These are phyloP conservation scores for Dipteronia sinensis DNA, from an alignment of 345 rosid species.

Conservation along the genomic window DNA sequence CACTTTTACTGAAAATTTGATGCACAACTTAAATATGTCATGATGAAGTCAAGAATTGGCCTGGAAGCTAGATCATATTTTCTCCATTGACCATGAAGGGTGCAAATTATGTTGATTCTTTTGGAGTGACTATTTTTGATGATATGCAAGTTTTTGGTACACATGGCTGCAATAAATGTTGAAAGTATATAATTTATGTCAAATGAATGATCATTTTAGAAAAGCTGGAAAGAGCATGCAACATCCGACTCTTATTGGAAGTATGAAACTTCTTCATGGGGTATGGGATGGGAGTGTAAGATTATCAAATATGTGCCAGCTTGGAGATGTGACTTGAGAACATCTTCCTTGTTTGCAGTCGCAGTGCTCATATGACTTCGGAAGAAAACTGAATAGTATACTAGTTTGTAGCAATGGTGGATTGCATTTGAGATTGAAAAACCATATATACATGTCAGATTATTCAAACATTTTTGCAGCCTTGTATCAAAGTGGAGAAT, in stretches of 20 bases:
- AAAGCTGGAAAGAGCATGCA: conserved; percentile 4
- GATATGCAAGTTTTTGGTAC: not conserved
- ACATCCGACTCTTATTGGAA: not conserved
- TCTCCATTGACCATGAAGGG: conserved; percentile 13
- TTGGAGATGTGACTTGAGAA: conserved; percentile 15
- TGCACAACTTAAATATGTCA: conserved; percentile 2
- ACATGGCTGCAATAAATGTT: conserved; percentile 6
- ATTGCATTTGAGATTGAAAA: not conserved
- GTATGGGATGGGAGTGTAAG: not conserved
- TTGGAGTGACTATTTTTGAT: not conserved
- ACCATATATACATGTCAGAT: not conserved
- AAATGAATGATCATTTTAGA: conserved; percentile 7
- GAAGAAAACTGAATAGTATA: not conserved
- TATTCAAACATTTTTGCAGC: not conserved
- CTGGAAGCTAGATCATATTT: conserved; percentile 20
- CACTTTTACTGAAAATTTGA: not conserved
- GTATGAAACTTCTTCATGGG: conserved; percentile 2
- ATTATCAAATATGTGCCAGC: not conserved
- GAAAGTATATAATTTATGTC: not conserved
- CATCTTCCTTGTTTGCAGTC: not conserved
- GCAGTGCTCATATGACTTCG: not conserved
- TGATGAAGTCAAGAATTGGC: conserved; percentile 16
- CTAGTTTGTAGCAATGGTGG: not conserved
- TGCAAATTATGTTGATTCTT: not conserved
- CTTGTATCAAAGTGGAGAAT: not conserved